Evolutionary conservation across 2,329 filamentous ascomycete species (phyloP).

Genomic region (Diplocarpon rosae): DNA sequence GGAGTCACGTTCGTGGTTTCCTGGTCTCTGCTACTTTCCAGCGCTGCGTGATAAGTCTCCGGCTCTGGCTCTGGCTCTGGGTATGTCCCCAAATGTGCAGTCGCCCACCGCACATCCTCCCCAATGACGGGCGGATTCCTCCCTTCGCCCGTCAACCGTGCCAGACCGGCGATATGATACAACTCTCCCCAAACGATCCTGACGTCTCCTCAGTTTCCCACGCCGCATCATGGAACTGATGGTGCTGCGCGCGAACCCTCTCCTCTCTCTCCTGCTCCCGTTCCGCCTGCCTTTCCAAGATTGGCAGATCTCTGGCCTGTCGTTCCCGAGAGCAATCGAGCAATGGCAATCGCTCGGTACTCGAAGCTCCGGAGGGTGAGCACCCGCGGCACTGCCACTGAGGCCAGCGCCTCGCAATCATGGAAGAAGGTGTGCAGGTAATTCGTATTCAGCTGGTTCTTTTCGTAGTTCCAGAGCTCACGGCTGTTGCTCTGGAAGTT

Average conservation of each 20-base stretch:
- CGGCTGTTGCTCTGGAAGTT: constrained; percentile 33
- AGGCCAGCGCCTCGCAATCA: constrained; percentile 35
- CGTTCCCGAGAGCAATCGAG: constrained; percentile 37
- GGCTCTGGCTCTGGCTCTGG: constrained; percentile 27
- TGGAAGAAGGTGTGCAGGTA: constrained; percentile 45
- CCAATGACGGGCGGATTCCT: constrained; percentile 35
- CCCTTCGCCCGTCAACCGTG: constrained; percentile 35
- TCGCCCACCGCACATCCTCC: constrained; percentile 35
- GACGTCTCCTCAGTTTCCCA: constrained; percentile 42
- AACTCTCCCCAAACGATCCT: constrained; percentile 35
- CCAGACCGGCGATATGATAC: constrained; percentile 39
- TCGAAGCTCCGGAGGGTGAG: constrained; percentile 44
- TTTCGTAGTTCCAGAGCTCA: constrained; percentile 38
- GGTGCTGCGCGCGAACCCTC: constrained; percentile 23
- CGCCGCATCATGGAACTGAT: constrained; percentile 40
- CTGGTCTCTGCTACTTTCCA: too few relatives aligned
- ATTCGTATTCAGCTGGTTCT: constrained; percentile 32
- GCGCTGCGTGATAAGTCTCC: not conserved
- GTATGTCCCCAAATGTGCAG: constrained; percentile 39
- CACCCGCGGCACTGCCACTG: constrained; percentile 40
- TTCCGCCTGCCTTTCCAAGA: constrained; percentile 27
- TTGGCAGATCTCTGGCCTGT: constrained; percentile 31
- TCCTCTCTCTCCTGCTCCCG: constrained; percentile 36
- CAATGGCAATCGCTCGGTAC: constrained; percentile 43
- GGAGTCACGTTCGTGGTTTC: too few relatives aligned